Evolutionary conservation across 75 land plant species (phyloP).

Genomic region (Isoetes taiwanensis): DNA sequence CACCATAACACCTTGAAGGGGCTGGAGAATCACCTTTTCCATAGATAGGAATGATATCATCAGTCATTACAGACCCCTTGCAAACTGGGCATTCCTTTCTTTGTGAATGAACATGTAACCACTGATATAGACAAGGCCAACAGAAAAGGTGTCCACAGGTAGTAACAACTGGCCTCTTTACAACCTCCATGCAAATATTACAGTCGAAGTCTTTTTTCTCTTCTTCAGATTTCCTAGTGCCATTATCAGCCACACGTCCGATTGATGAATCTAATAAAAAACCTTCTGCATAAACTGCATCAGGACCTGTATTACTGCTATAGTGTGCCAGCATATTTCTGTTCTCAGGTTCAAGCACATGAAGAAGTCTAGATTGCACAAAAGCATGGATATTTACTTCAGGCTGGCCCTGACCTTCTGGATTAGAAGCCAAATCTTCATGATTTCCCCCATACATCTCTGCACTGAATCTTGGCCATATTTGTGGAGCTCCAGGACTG

Average conservation of each 20-base stretch:
- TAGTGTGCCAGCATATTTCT: not conserved
- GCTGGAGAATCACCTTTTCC: constrained; percentile 39
- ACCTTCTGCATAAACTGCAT: not conserved
- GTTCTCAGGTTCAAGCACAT: not conserved
- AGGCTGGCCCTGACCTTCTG: not conserved
- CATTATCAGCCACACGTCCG: not conserved
- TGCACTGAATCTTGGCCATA: constrained; percentile 4
- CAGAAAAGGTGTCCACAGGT: constrained; percentile 83
- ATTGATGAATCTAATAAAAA: not conserved
- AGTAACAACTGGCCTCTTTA: constrained; percentile 69
- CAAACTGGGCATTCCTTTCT: constrained; percentile 79
- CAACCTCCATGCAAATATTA: constrained; percentile 69
- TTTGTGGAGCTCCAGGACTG: constrained; percentile 1
- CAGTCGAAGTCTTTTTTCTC: constrained; percentile 42
- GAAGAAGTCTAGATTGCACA: not conserved
- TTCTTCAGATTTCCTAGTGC: not conserved
- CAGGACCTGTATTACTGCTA: not conserved
- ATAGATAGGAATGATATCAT: constrained; percentile 59
- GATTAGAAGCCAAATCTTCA: not conserved
- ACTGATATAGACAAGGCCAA: constrained; percentile 76
- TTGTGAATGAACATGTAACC: constrained; percentile 56
- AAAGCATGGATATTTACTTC: not conserved
- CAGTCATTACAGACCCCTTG: constrained; percentile 49
- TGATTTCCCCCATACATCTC: not conserved
- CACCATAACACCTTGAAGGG: too few species aligned